Evolutionary conservation across 1,284 basidiomycete species (phyloP).

Genomic region (Xerocomus nothofagi): DNA sequence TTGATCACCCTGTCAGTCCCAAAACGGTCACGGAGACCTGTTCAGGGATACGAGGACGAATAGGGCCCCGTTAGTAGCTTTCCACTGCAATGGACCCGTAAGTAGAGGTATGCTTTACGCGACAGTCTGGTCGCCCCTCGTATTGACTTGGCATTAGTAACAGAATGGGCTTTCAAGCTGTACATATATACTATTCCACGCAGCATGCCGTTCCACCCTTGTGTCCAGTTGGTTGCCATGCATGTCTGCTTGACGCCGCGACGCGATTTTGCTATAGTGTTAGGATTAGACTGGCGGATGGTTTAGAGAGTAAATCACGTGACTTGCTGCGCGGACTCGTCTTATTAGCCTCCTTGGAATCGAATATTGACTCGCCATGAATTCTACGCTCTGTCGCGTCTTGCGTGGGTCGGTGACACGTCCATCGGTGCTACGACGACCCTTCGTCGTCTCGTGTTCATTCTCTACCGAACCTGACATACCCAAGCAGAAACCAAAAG

Average conservation of each 20-base stretch:
- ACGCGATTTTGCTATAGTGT: neutral
- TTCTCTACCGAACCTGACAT: slow-evolving; percentile 26
- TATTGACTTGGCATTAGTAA: neutral
- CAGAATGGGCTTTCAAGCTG: slow-evolving; percentile 2
- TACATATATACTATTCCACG: slow-evolving; percentile 10
- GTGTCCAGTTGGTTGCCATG: neutral
- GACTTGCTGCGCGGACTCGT: slow-evolving; percentile 1
- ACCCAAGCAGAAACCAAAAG: slow-evolving; percentile 64
- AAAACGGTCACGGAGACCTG: slow-evolving; percentile 38
- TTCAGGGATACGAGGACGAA: slow-evolving; percentile 47
- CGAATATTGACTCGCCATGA: slow-evolving; percentile 17
- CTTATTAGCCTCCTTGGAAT: neutral
- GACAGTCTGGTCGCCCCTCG: neutral
- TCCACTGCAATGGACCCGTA: neutral
- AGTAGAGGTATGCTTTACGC: slow-evolving; percentile 5
- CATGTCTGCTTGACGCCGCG: neutral
- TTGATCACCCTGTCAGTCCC: slow-evolving; percentile 28
- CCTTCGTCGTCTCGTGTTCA: neutral
- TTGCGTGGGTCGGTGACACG: slow-evolving; percentile 3
- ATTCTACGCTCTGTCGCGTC: slow-evolving; percentile 11
- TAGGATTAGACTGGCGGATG: too few species aligned
- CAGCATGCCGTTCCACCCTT: neutral
- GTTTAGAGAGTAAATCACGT: slow-evolving; percentile 12
- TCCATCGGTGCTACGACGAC: neutral
- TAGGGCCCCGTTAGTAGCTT: slow-evolving; percentile 7